phyloP scores from a whole-genome alignment of 208 protist species.

The Balamuthia mandrillaris region DNA sequence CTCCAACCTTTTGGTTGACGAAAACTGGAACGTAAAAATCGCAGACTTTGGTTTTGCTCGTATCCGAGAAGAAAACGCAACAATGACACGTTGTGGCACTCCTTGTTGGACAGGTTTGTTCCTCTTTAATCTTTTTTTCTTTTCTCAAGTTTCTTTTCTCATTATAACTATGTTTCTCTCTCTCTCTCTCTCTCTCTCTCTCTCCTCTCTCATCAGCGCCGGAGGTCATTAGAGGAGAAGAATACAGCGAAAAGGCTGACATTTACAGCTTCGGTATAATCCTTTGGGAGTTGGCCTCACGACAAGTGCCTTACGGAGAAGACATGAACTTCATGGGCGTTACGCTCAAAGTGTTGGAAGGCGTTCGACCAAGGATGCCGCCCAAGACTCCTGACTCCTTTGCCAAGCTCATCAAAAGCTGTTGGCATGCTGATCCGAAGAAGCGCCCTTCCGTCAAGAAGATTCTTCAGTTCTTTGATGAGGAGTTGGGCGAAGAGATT shows the following conservation, averaged over 20 bases:
- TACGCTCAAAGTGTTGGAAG: constrained; percentile 4
- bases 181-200: not conserved
- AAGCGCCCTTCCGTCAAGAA: not conserved
- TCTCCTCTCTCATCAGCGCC: not conserved
- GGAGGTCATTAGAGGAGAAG: constrained; percentile 11
- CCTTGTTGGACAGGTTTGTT: constrained; percentile 7
- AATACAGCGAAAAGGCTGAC: not conserved
- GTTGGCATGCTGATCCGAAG: not conserved
- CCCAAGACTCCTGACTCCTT: not conserved
- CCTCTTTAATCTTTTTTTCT: not conserved
- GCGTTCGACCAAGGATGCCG: not conserved
- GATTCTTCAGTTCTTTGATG: not conserved
- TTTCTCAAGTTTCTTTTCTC: not conserved
- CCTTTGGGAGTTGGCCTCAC: constrained; percentile 6
- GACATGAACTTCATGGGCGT: constrained; percentile 18
- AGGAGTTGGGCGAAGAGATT: too few relatives aligned
- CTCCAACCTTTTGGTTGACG: constrained; percentile 22
- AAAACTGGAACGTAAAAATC: constrained; percentile 18
- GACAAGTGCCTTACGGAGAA: not conserved
- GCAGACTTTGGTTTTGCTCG: constrained; percentile 21
- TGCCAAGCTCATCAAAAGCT: not conserved
- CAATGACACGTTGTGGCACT: constrained; percentile 28
- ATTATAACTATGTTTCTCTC: not conserved
- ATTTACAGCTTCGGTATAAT: not conserved
- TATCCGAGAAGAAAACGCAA: constrained; percentile 14